A percentile compares a stretch with the other conserved stretches of the same genome.
Conservation (phyloP, 2,329 filamentous ascomycete genomes). For the Pseudodiploospora longispora region DNA sequence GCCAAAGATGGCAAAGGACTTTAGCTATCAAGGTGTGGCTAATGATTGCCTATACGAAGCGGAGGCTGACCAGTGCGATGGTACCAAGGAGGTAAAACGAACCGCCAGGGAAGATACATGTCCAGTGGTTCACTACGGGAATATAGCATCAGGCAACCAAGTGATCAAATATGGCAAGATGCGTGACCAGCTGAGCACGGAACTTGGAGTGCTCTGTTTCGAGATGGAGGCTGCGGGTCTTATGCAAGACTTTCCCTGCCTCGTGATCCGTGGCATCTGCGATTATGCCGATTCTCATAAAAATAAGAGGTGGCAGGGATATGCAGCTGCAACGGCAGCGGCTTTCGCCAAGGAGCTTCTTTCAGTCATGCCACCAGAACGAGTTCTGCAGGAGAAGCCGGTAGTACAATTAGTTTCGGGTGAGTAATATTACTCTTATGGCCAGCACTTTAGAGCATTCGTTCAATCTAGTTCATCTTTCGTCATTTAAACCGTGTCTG, state of each 20-base stretch:
- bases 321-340: constrained; percentile 24
- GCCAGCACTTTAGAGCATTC: neutral
- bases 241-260: constrained; percentile 16
- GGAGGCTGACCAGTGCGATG: neutral
- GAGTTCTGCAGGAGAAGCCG: neutral
- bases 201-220: constrained; percentile 9
- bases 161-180: neutral
- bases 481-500: neutral
- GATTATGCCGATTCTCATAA: constrained; percentile 32
- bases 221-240: constrained; percentile 21
- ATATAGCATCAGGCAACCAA: neutral
- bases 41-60: neutral
- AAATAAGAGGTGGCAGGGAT: constrained; percentile 25
- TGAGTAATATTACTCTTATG: neutral
- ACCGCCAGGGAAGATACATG: neutral
- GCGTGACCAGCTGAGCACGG: neutral
- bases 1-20: neutral
- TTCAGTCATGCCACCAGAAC: neutral
- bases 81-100: neutral
- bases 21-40: neutral
- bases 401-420: neutral
- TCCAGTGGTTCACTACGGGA: neutral
- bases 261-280: constrained; percentile 27
- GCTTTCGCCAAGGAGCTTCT: constrained; percentile 15
- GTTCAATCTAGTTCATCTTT: neutral